Conservation (phyloP, 2,329 filamentous ascomycete genomes). For the Gliomastix tumulicola region DNA sequence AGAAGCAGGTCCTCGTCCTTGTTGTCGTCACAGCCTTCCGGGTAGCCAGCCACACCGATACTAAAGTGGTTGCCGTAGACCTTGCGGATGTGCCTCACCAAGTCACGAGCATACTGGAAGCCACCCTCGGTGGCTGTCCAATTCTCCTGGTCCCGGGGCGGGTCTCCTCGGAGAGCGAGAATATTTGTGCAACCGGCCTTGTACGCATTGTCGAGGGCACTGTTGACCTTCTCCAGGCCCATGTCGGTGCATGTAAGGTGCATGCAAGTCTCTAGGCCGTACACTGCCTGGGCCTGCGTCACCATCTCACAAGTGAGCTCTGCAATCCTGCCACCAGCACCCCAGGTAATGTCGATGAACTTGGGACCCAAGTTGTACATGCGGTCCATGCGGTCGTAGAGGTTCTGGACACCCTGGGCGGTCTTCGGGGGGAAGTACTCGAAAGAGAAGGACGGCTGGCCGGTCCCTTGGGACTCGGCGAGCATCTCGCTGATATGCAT, state of each 20-base stretch:
- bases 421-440: slow-evolving; percentile 99
- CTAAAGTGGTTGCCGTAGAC: slow-evolving; percentile 75
- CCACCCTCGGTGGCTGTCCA: slow-evolving; percentile 84
- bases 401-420: slow-evolving; percentile 93
- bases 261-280: slow-evolving; percentile 98
- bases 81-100: slow-evolving; percentile 75
- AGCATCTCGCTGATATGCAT: slow-evolving; percentile 98
- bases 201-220: slow-evolving; percentile 81
- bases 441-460: slow-evolving; percentile 90
- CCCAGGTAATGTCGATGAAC: slow-evolving; percentile 99
- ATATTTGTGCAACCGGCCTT: slow-evolving; percentile 97
- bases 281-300: slow-evolving; percentile 86
- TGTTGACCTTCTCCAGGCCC: slow-evolving; percentile 85
- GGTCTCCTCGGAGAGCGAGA: slow-evolving; percentile 85
- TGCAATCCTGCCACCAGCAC: slow-evolving; percentile 84
- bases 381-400: slow-evolving; percentile 98
- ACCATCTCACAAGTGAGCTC: slow-evolving; percentile 98
- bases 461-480: slow-evolving; percentile 68
- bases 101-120: slow-evolving; percentile 87
- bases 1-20: slow-evolving; percentile 78
- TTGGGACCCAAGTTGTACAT: slow-evolving; percentile 93
- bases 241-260: slow-evolving; percentile 98
- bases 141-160: slow-evolving; percentile 85
- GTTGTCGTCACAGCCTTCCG: slow-evolving; percentile 92
- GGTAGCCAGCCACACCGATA: slow-evolving; percentile 94